These are phyloP conservation scores for Colletotrichum caudatum DNA, from an alignment of 2,329 filamentous ascomycete genomes.

Conservation along the genomic window DNA sequence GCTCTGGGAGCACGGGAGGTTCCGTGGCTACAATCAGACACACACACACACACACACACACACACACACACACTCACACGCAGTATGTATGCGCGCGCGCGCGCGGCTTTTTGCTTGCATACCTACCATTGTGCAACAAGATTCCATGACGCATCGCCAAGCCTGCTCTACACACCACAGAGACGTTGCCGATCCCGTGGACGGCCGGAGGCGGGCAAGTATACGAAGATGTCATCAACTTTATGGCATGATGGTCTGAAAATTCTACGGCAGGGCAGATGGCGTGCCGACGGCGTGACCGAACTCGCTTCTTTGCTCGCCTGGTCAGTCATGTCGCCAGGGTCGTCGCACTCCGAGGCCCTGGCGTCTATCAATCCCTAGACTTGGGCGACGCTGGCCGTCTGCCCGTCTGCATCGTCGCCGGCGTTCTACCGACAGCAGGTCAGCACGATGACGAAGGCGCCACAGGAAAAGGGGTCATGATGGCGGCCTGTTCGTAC, in stretches of 20 bases:
- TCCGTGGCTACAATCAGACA: slow-evolving; percentile 11
- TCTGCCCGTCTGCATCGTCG: slow-evolving; percentile 5
- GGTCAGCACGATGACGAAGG: slow-evolving; percentile 22
- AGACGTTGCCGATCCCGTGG: not conserved
- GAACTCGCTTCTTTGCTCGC: slow-evolving; percentile 17
- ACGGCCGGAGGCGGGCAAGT: not conserved
- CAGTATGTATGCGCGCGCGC: no score
- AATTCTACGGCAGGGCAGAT: slow-evolving; percentile 9
- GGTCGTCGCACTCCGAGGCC: slow-evolving; percentile 9
- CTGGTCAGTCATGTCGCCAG: slow-evolving; percentile 8
- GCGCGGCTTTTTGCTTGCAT: not conserved
- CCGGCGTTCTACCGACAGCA: not conserved
- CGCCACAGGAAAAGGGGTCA: slow-evolving; percentile 3
- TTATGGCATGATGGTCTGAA: not conserved
- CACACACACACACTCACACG: not conserved
- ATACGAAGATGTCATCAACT: slow-evolving; percentile 10
- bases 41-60: not conserved
- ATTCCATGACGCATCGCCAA: slow-evolving; percentile 5
- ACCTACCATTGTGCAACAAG: not conserved
- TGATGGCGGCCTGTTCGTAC: slow-evolving; percentile 24
- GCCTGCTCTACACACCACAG: slow-evolving; percentile 2
- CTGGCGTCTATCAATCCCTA: slow-evolving; percentile 31
- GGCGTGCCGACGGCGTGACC: slow-evolving; percentile 2
- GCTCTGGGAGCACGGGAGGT: slow-evolving; percentile 11
- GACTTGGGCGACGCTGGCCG: slow-evolving; percentile 13